Evolutionary conservation across 78 protist species (phyloP).

Genomic region (Planoprotostelium fungivorum): DNA sequence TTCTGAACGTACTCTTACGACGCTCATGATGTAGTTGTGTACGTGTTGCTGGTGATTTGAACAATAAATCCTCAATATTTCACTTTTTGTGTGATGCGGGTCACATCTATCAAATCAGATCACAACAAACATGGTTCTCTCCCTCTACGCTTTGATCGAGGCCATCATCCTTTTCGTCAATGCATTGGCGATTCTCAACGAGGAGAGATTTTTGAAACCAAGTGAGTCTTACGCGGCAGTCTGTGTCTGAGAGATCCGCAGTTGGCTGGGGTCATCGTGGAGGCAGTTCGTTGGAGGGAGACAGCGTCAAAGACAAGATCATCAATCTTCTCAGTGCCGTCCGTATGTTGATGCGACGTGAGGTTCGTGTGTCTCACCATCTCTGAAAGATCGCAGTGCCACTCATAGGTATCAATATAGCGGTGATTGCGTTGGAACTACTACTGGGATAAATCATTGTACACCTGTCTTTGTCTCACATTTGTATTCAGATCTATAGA

Average conservation of each 20-base stretch:
- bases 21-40: too few relatives aligned
- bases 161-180: too few relatives aligned
- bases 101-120: too few relatives aligned
- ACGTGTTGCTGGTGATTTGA: too few relatives aligned
- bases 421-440: background rate
- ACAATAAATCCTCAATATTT: too few relatives aligned
- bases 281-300: background rate
- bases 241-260: background rate
- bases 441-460: background rate
- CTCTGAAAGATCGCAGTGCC: background rate
- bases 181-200: background rate
- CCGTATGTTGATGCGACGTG: conserved; percentile 1
- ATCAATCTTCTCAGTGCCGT: background rate
- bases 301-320: background rate
- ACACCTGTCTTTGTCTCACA: too few relatives aligned
- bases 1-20: too few relatives aligned
- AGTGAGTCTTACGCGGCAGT: background rate
- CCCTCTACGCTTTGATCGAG: too few relatives aligned
- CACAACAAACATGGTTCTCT: too few relatives aligned
- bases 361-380: background rate
- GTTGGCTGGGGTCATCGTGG: background rate
- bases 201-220: background rate
- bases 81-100: too few relatives aligned
- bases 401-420: background rate
- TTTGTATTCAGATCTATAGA: too few relatives aligned